A percentile compares a stretch with the other conserved stretches of the same genome.
Conservation (phyloP, 139 green algal genomes). For the Eudorina sp. region DNA sequence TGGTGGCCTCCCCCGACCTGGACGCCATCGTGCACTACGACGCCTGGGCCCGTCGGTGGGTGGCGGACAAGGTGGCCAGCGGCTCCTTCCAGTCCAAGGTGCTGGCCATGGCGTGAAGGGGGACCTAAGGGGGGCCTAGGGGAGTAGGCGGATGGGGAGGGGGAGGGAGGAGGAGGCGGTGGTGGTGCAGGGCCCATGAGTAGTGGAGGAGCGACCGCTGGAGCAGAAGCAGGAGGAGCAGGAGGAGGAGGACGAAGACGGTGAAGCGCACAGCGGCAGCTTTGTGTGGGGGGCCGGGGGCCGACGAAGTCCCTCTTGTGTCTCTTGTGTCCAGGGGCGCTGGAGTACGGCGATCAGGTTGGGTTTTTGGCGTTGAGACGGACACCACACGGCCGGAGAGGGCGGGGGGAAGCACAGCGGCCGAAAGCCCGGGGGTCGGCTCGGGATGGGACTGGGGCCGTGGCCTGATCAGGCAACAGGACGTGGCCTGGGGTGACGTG, state of each 20-base stretch:
- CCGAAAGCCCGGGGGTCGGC: too few relatives aligned
- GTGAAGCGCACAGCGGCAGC: too few relatives aligned
- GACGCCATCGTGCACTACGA: slow-evolving; percentile 98
- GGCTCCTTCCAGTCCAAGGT: slow-evolving; percentile 52
- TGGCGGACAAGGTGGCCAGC: slow-evolving; percentile 62
- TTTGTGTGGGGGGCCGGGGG: too few relatives aligned
- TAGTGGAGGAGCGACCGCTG: background rate
- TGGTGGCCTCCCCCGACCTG: slow-evolving; percentile 79
- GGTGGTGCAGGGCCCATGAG: background rate
- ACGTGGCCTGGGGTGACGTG: too few relatives aligned
- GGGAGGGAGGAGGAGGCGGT: background rate
- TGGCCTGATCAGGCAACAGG: too few relatives aligned
- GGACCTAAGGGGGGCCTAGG: background rate
- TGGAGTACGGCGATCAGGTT: too few relatives aligned
- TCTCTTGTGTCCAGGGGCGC: too few relatives aligned
- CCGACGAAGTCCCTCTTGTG: too few relatives aligned
- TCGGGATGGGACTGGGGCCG: too few relatives aligned
- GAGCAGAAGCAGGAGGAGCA: background rate
- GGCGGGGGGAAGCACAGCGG: too few relatives aligned
- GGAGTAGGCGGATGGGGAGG: background rate
- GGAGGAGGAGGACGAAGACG: background rate
- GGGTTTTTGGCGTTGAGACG: too few relatives aligned
- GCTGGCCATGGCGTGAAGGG: slow-evolving; percentile 34
- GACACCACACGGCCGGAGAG: too few relatives aligned
- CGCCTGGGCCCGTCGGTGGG: slow-evolving; percentile 89